Evolutionary conservation across 768 basidiomycete species (phyloP).

Genomic region (Kockovaella imperatae): DNA sequence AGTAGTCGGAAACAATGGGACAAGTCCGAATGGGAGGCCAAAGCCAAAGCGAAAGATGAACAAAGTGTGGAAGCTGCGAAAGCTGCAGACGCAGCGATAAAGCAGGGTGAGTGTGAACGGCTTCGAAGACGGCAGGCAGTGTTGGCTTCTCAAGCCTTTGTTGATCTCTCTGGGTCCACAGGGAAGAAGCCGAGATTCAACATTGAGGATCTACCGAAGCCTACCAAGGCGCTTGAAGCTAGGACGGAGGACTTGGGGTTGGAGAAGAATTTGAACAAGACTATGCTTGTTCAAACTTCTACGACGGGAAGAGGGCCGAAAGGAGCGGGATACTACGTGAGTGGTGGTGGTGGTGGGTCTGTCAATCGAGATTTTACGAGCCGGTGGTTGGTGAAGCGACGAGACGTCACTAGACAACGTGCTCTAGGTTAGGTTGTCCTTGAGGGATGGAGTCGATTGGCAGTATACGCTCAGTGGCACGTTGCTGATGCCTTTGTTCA

Average conservation of each 20-base stretch:
- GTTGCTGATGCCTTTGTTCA: no score
- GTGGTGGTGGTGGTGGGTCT: conserved; percentile 9
- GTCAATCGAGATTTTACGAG: neutral
- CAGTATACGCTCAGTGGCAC: no score
- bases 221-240: conserved; percentile 85
- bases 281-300: conserved; percentile 78
- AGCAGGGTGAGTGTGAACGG: conserved; percentile 48
- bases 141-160: neutral
- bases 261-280: conserved; percentile 91
- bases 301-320: conserved; percentile 48
- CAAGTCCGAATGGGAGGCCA: conserved; percentile 55
- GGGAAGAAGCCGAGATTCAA: conserved; percentile 53
- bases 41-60: conserved; percentile 44
- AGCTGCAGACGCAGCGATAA: conserved; percentile 46
- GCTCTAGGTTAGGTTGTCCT: neutral
- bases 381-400: no score
- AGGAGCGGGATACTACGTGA: conserved; percentile 74
- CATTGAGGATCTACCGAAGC: conserved; percentile 72
- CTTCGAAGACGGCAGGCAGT: neutral
- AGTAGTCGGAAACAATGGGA: conserved; percentile 74
- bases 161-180: conserved; percentile 40
- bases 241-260: conserved; percentile 77
- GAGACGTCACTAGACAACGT: neutral
- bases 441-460: neutral
- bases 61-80: conserved; percentile 75